Conservation (phyloP, 2,329 filamentous ascomycete species). For the Paecilomyces variotii region DNA sequence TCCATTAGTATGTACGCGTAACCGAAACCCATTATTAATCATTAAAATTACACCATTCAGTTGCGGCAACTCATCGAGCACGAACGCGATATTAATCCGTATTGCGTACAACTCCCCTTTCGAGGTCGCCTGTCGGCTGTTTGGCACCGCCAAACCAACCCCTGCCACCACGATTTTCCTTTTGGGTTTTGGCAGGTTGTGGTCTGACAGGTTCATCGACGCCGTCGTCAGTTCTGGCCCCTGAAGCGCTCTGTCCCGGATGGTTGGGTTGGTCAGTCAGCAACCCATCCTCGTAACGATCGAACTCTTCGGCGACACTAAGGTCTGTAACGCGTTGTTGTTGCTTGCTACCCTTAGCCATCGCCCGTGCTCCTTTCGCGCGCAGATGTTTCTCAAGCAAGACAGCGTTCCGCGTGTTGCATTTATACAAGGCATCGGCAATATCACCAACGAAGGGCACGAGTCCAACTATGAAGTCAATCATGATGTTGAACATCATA, state of each 20-base stretch:
- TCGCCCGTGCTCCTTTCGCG: constrained; percentile 29
- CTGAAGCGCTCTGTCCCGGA: constrained; percentile 2
- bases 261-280: constrained; percentile 16
- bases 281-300: constrained; percentile 21
- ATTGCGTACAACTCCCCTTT: constrained; percentile 4
- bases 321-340: constrained; percentile 22
- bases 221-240: not conserved
- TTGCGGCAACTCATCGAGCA: not conserved
- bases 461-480: constrained; percentile 43
- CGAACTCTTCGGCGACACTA: constrained; percentile 32
- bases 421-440: constrained; percentile 40
- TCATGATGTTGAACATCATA: constrained; percentile 72
- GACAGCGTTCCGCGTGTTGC: constrained; percentile 41
- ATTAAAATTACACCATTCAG: not conserved
- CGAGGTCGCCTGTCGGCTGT: constrained; percentile 18
- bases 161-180: constrained; percentile 15
- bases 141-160: constrained; percentile 23
- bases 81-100: not conserved
- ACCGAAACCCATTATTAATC: not conserved
- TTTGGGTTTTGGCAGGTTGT: constrained; percentile 15
- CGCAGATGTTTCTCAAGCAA: constrained; percentile 38
- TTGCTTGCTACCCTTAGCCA: constrained; percentile 14
- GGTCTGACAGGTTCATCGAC: constrained; percentile 10
- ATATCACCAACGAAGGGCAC: constrained; percentile 45
- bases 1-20: not conserved